These are phyloP conservation scores for Rhynchospora tenuis DNA, from an alignment of 176 grass and related monocot genomes.

Conservation along the genomic window DNA sequence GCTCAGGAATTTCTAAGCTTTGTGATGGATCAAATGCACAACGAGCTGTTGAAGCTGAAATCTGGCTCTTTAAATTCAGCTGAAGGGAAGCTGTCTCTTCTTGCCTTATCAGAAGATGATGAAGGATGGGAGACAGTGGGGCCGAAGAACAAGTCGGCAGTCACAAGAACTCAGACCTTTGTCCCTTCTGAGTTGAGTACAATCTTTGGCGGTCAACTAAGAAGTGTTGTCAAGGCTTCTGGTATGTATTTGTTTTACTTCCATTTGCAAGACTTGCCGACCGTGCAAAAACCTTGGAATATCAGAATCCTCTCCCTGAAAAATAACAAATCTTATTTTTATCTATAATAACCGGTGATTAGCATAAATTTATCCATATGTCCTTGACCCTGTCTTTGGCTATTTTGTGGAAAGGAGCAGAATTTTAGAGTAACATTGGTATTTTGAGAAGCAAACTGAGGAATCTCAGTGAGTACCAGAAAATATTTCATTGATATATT, in stretches of 20 bases:
- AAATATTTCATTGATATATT: no score
- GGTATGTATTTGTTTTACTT: constrained; percentile 35
- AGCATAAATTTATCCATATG: no score
- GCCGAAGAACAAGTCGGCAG: constrained; percentile 83
- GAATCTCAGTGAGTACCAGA: no score
- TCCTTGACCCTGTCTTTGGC: background rate
- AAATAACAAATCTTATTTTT: no score
- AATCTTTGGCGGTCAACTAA: constrained; percentile 94
- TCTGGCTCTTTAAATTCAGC: constrained; percentile 39
- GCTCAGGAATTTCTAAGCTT: constrained; percentile 95
- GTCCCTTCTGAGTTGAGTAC: constrained; percentile 73
- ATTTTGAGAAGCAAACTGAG: no score
- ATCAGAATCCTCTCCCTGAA: background rate
- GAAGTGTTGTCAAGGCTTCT: constrained; percentile 71
- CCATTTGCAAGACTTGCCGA: background rate
- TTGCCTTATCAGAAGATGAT: constrained; percentile 66
- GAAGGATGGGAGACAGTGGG: constrained; percentile 99
- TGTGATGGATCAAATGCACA: constrained; percentile 91
- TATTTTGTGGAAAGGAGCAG: no score
- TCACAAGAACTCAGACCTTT: constrained; percentile 88
- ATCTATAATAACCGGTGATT: no score
- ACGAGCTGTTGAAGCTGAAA: constrained; percentile 86
- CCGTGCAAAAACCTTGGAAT: background rate
- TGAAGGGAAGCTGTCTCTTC: constrained; percentile 37
- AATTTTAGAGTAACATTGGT: no score